These are phyloP conservation scores for Fraxinus cuspidata DNA, from an alignment of 257 asterid genomes.

Conservation along the genomic window DNA sequence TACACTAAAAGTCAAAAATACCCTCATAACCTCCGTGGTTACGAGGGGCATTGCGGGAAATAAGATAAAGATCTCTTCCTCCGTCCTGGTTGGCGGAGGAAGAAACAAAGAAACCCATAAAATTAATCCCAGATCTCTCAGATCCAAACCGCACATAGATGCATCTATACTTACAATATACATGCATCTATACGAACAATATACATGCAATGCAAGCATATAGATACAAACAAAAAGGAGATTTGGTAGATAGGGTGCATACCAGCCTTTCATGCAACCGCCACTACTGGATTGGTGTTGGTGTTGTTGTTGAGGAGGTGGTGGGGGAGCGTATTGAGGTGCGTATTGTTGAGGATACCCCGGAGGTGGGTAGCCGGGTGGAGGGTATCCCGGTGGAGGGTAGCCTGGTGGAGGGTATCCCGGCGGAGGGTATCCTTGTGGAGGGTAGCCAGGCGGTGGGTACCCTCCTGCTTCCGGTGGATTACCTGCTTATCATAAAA, in stretches of 20 bases:
- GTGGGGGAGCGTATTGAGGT: constrained; percentile 45
- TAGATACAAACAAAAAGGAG: neutral
- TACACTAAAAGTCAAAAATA: neutral
- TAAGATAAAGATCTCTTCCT: neutral
- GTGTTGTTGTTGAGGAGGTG: constrained; percentile 35
- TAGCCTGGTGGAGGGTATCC: constrained; percentile 52
- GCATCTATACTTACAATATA: neutral
- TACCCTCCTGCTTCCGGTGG: constrained; percentile 35
- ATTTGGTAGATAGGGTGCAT: neutral
- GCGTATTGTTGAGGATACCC: constrained; percentile 26
- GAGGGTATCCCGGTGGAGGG: constrained; percentile 34
- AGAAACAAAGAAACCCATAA: neutral
- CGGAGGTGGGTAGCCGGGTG: constrained; percentile 39
- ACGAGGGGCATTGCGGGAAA: neutral
- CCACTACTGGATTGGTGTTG: constrained; percentile 22
- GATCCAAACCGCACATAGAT: neutral
- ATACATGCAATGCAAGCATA: neutral
- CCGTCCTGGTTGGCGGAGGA: neutral
- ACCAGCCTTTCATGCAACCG: constrained; percentile 51
- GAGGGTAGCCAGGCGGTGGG: constrained; percentile 19
- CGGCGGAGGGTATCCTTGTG: constrained; percentile 29
- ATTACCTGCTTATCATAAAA: constrained; percentile 30
- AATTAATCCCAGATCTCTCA: neutral
- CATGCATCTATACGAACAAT: neutral
- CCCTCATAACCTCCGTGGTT: neutral